Percentiles rank a stretch among this genome's conserved stretches.
Evolutionary conservation across 495 filamentous ascomycete species (phyloP).

Genomic region (Penicillium coffeae): DNA sequence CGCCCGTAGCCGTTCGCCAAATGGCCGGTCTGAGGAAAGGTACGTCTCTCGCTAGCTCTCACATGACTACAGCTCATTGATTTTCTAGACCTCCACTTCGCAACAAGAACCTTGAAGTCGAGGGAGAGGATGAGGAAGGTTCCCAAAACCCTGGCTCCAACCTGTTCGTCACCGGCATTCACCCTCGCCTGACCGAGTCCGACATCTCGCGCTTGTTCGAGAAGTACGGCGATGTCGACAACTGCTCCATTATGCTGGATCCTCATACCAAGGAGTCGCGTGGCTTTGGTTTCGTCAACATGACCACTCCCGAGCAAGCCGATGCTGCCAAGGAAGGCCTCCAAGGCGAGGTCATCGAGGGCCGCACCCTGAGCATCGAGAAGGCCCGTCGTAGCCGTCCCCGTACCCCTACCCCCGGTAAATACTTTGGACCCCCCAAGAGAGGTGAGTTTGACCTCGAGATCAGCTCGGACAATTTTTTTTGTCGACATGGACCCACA

Average conservation of each 20-base stretch:
- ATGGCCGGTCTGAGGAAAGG: constrained; percentile 66
- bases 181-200: constrained; percentile 84
- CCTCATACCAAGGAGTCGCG: constrained; percentile 97
- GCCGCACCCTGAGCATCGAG: constrained; percentile 95
- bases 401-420: constrained; percentile 93
- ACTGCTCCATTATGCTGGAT: constrained; percentile 99
- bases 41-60: constrained; percentile 39
- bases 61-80: constrained; percentile 2
- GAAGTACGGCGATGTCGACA: constrained; percentile 97
- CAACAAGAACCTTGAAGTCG: constrained; percentile 41
- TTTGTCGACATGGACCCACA: constrained; percentile 19
- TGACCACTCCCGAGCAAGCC: constrained; percentile 87
- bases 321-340: constrained; percentile 95
- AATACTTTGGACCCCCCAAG: constrained; percentile 99
- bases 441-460: constrained; percentile 61
- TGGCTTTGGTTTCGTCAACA: constrained; percentile 99
- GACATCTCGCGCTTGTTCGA: constrained; percentile 94
- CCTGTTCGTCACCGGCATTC: constrained; percentile 97
- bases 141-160: constrained; percentile 91
- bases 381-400: constrained; percentile 94
- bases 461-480: background rate
- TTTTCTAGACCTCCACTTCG: constrained; percentile 16
- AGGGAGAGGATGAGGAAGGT: constrained; percentile 72
- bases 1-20: constrained; percentile 73
- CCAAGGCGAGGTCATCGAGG: constrained; percentile 92